These are phyloP conservation scores for Calocera viscosa DNA, from an alignment of 768 basidiomycete species.

Conservation along the genomic window DNA sequence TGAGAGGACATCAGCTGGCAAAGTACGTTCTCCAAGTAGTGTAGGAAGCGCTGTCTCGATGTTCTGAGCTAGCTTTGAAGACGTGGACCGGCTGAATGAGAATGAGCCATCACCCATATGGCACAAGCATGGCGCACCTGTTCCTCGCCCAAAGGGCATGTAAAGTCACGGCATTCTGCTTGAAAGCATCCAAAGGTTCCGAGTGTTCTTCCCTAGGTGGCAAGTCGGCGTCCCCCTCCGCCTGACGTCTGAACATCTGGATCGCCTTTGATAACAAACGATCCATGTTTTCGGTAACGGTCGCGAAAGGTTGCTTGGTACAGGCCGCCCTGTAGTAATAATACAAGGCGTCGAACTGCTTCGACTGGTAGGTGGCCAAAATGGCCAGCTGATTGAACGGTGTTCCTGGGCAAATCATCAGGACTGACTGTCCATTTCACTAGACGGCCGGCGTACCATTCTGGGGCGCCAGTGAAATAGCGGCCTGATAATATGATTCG, in stretches of 20 bases:
- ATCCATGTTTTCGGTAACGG: conserved; percentile 73
- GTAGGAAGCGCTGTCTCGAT: conserved; percentile 17
- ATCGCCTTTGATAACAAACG: conserved; percentile 55
- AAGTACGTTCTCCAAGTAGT: conserved; percentile 53
- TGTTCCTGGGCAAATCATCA: conserved; percentile 34
- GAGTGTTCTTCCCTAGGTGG: conserved; percentile 22
- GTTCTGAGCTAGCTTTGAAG: conserved; percentile 8
- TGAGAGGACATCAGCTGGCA: conserved; percentile 64
- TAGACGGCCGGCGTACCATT: conserved; percentile 42
- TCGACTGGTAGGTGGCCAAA: conserved; percentile 68
- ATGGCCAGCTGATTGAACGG: conserved; percentile 94
- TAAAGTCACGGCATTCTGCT: conserved; percentile 59
- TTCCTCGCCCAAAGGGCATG: conserved; percentile 54
- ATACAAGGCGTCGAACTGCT: conserved; percentile 65
- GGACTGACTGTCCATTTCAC: background rate
- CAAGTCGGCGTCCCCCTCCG: conserved; percentile 27
- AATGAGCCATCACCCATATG: background rate
- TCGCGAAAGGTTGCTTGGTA: conserved; percentile 72
- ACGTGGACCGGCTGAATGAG: background rate
- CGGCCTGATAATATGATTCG: conserved; percentile 72
- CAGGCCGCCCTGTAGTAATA: conserved; percentile 90
- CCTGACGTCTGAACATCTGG: conserved; percentile 38
- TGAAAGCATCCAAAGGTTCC: conserved; percentile 47
- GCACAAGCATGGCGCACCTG: conserved; percentile 18
- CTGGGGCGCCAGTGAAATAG: conserved; percentile 64